These are phyloP conservation scores for Clohesyomyces aquaticus DNA, from an alignment of 495 filamentous ascomycete genomes.

Conservation along the genomic window DNA sequence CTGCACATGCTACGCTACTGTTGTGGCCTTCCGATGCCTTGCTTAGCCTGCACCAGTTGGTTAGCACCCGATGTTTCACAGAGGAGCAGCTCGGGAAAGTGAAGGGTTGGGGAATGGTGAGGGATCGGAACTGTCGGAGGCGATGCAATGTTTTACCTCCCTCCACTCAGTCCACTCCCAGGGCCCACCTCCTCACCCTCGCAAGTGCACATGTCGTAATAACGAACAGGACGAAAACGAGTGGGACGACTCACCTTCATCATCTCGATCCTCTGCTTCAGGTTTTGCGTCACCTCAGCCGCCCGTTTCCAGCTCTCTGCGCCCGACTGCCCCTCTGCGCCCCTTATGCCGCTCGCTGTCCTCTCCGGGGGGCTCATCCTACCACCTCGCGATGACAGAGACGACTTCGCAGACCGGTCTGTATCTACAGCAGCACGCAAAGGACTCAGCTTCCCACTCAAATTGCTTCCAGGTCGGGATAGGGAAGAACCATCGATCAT, in stretches of 20 bases:
- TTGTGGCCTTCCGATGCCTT: slow-evolving; percentile 35
- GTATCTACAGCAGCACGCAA: slow-evolving; percentile 46
- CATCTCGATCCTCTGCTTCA: slow-evolving; percentile 94
- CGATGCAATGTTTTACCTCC: not conserved
- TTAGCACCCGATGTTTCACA: slow-evolving; percentile 9
- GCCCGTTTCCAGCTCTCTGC: slow-evolving; percentile 97
- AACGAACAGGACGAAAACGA: not conserved
- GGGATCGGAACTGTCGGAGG: not conserved
- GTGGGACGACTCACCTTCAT: slow-evolving; percentile 72
- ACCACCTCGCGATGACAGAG: slow-evolving; percentile 40
- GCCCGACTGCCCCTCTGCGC: slow-evolving; percentile 45
- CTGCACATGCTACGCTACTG: slow-evolving; percentile 15
- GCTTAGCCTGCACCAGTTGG: slow-evolving; percentile 29
- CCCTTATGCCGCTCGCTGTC: slow-evolving; percentile 43
- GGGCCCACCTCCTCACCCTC: not conserved
- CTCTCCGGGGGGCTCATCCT: slow-evolving; percentile 35
- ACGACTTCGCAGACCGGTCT: slow-evolving; percentile 45
- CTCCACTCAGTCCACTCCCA: not conserved
- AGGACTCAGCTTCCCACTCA: slow-evolving; percentile 57
- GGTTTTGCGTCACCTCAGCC: slow-evolving; percentile 96
- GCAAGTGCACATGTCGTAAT: not conserved
- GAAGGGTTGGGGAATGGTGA: not conserved
- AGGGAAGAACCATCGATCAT: slow-evolving; percentile 61
- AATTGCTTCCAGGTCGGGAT: slow-evolving; percentile 31
- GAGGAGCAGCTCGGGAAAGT: too few relatives aligned